A percentile compares a stretch with the other conserved stretches of the same genome.
Conservation (phyloP, 805 yeast genomes). For the Priceomyces castillae region DNA sequence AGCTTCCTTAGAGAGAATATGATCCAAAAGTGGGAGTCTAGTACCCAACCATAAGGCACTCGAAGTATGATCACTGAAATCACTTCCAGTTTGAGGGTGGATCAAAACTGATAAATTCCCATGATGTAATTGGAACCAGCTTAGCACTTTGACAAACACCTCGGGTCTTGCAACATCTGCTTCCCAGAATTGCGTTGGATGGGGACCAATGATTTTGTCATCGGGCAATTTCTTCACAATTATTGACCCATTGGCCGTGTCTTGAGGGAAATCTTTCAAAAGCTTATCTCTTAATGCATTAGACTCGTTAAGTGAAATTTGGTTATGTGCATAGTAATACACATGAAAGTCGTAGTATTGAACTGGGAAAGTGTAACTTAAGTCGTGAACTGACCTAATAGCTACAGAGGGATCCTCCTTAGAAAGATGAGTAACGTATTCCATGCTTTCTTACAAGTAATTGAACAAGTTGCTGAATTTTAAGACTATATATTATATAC, state of each 20-base stretch:
- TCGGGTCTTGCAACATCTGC: slow-evolving; percentile 32
- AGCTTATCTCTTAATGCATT: slow-evolving; percentile 18
- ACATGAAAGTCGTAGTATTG: slow-evolving; percentile 34
- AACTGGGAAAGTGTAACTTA: slow-evolving; percentile 22
- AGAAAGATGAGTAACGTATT: slow-evolving; percentile 23
- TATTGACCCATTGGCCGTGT: slow-evolving; percentile 23
- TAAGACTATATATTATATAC: no score
- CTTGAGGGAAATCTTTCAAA: slow-evolving; percentile 22
- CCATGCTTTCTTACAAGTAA: no score
- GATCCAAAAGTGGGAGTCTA: slow-evolving; percentile 16
- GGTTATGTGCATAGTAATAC: slow-evolving; percentile 24
- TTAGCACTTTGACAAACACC: slow-evolving; percentile 23
- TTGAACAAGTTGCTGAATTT: no score
- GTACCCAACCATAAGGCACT: slow-evolving; percentile 32
- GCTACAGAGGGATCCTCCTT: slow-evolving; percentile 18
- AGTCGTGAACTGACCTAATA: slow-evolving; percentile 15
- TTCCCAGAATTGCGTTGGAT: slow-evolving; percentile 32
- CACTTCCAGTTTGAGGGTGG: slow-evolving; percentile 34
- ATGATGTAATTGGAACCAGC: slow-evolving; percentile 32
- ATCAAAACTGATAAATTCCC: slow-evolving; percentile 30
- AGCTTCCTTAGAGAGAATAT: slow-evolving; percentile 10
- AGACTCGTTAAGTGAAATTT: slow-evolving; percentile 19
- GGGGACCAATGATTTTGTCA: slow-evolving; percentile 31
- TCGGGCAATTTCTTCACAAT: slow-evolving; percentile 27
- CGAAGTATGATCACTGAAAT: slow-evolving; percentile 24